Conservation (phyloP, 2,329 filamentous ascomycete genomes). For the Pestalotiopsis sp. region DNA sequence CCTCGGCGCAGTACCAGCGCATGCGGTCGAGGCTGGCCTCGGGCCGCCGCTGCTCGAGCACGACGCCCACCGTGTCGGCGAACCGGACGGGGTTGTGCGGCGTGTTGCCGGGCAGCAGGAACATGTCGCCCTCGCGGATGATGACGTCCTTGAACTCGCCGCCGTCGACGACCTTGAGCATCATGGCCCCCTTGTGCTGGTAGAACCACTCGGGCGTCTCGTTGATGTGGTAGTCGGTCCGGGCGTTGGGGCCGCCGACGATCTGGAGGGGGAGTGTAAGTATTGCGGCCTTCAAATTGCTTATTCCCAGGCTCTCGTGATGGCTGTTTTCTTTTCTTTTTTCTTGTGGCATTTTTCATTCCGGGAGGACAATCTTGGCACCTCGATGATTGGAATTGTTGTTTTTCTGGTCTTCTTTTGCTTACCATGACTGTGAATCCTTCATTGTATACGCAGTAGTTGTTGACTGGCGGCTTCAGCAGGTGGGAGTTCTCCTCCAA, state of each 20-base stretch:
- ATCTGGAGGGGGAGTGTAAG: slow-evolving; percentile 52
- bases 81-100: slow-evolving; percentile 96
- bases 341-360: no score
- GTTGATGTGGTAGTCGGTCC: slow-evolving; percentile 99
- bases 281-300: neutral
- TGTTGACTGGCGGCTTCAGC: slow-evolving; percentile 91
- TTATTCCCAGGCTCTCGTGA: no score
- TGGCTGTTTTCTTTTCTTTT: neutral
- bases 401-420: neutral
- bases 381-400: no score
- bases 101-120: slow-evolving; percentile 89
- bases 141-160: slow-evolving; percentile 77
- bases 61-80: slow-evolving; percentile 89
- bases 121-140: slow-evolving; percentile 92
- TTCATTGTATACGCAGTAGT: slow-evolving; percentile 93
- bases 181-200: slow-evolving; percentile 91
- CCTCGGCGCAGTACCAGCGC: slow-evolving; percentile 82
- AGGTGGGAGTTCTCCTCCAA: slow-evolving; percentile 89
- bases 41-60: slow-evolving; percentile 83
- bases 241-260: slow-evolving; percentile 92
- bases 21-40: slow-evolving; percentile 72
- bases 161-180: slow-evolving; percentile 85
- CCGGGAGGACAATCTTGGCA: no score
- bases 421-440: slow-evolving; percentile 78
- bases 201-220: slow-evolving; percentile 97